Base-by-base conservation (phyloP, 1,284 basidiomycete genomes). In the Ustilago esculenta region DNA sequence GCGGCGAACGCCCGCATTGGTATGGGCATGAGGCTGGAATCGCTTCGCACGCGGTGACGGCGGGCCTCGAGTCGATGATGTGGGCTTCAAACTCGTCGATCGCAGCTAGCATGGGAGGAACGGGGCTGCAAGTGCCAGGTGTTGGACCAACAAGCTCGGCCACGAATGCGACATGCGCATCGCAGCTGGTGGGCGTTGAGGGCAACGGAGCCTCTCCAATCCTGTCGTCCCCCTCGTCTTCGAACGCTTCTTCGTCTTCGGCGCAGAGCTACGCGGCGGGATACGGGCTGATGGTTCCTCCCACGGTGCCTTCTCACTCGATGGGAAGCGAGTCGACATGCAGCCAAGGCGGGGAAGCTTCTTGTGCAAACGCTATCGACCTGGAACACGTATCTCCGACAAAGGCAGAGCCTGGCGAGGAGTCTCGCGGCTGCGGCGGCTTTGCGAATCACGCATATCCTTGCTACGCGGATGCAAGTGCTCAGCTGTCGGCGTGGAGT, bases 151-250 rank as follows among this genome's bases (percentile, higher is more conserved):
- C 17, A 18, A 27, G 27, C 5, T 37, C 50, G n/a, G 41, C n/a
- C 15, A 30, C 45, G 1, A 23, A 49, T 12, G 24, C 41, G 12
- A 29, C 25, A 7, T 36, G 43, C 37, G 12, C 49, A 5, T 35
- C 61, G 8, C 21, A 32, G 2, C 5, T 52, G 14, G 20, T 43
- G 10, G 36, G 32, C 5, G 17, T 65, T 15, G 49, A 51, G 17
- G 45, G 29, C 32, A 52, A 37, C 29, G 21, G 23, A 10, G 46
- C 46, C 35, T 61, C 58, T 9, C 61, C 61, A 2, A 54, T 65
- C 42, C 17, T 65, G 14, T 65, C 61, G 0, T 65, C 61, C n/a
- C 55, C 61, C 2, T 55, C 61, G 1, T 65, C 61, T 3, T 65
- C 61, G 12, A 65, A 58, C 41, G 45, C 54, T 4, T 65, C 61